Percentiles rank a stretch among this genome's conserved stretches.
These are phyloP conservation scores for Chenopodium formosanum DNA, from an alignment of 148 eudicot species.

Conservation along the genomic window DNA sequence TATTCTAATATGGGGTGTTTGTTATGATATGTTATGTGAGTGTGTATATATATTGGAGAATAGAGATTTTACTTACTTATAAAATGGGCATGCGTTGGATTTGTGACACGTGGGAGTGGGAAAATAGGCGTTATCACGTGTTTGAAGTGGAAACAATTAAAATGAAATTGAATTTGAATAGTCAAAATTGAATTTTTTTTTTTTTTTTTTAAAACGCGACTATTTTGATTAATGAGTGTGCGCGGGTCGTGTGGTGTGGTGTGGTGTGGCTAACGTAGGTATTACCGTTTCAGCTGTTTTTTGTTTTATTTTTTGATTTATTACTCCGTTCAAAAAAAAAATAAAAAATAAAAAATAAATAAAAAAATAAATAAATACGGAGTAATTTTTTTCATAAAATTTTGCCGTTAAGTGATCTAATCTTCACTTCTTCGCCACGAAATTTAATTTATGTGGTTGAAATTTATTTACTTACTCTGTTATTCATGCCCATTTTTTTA, in stretches of 20 bases:
- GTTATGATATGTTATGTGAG: too few relatives aligned
- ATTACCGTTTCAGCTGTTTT: not conserved
- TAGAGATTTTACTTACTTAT: constrained; percentile 5
- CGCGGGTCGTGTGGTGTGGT: not conserved
- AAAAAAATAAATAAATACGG: too few relatives aligned
- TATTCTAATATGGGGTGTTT: too few relatives aligned
- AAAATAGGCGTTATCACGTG: constrained; percentile 8
- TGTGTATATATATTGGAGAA: constrained; percentile 8
- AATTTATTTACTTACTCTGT: not conserved
- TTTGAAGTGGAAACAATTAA: constrained; percentile 1
- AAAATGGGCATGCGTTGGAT: not conserved
- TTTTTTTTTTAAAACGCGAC: not conserved
- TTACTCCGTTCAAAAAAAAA: too few relatives aligned
- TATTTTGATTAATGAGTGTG: not conserved
- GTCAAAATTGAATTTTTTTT: not conserved
- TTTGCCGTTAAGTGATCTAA: not conserved
- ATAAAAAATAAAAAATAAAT: too few relatives aligned
- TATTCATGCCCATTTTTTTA: too few relatives aligned
- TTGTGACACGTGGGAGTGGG: not conserved
- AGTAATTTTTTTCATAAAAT: not conserved
- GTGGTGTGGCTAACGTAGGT: not conserved
- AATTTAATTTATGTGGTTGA: not conserved
- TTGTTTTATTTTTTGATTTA: too few relatives aligned
- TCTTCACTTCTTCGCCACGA: not conserved
- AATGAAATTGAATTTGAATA: not conserved